Conservation (phyloP, 1,284 basidiomycete genomes). For the Veloporphyrellus conicus region DNA sequence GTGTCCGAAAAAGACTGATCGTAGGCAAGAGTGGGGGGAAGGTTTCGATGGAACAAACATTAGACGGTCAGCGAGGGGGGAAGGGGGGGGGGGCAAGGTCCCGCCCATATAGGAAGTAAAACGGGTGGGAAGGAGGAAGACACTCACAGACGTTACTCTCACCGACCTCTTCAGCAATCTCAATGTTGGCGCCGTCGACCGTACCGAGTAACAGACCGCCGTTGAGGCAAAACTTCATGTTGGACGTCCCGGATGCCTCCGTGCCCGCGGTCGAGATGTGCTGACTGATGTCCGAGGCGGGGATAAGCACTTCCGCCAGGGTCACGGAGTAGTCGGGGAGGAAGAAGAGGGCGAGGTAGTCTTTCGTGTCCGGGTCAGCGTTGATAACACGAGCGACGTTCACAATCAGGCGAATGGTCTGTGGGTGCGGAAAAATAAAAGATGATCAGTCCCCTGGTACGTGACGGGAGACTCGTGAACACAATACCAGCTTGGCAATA, state of each 20-base stretch:
- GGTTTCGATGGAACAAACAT: too few species aligned
- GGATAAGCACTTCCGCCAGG: constrained; percentile 85
- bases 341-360: constrained; percentile 81
- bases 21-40: too few species aligned
- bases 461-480: too few species aligned
- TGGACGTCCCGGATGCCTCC: constrained; percentile 82
- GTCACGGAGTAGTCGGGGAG: constrained; percentile 86
- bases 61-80: too few species aligned
- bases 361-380: constrained; percentile 79
- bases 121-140: neutral
- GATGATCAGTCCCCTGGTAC: neutral
- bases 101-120: too few species aligned
- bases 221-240: constrained; percentile 92
- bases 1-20: constrained; percentile 76
- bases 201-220: constrained; percentile 82
- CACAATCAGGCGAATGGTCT: constrained; percentile 89
- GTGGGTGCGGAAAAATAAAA: neutral
- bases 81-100: too few species aligned
- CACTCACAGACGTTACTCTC: constrained; percentile 64
- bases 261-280: constrained; percentile 95
- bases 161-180: constrained; percentile 88
- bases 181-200: constrained; percentile 91
- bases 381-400: constrained; percentile 85
- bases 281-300: constrained; percentile 86
- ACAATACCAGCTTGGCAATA: constrained; percentile 67